These are phyloP conservation scores for Aspergillus luchuensis DNA, from an alignment of 2,329 filamentous ascomycete genomes.

Conservation along the genomic window DNA sequence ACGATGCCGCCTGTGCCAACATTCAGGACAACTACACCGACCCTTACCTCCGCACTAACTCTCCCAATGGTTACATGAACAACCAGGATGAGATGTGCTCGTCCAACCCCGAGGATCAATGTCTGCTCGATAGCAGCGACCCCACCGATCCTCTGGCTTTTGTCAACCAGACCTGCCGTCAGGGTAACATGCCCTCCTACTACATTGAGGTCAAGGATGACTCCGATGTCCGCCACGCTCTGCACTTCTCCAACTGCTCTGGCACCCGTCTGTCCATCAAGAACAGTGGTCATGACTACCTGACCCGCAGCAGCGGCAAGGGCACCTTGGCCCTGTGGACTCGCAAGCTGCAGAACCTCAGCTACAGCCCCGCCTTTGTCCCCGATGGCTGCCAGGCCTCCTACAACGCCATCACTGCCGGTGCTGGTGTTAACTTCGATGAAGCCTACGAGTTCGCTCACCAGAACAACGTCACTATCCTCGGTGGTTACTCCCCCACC, in stretches of 20 bases:
- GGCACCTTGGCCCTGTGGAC: slow-evolving; percentile 34
- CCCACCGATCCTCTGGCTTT: slow-evolving; percentile 16
- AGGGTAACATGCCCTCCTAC: slow-evolving; percentile 19
- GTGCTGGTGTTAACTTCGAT: slow-evolving; percentile 32
- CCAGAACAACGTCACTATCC: slow-evolving; percentile 26
- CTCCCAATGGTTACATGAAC: slow-evolving; percentile 26
- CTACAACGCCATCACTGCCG: slow-evolving; percentile 29
- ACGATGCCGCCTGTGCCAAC: slow-evolving; percentile 10
- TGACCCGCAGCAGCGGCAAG: slow-evolving; percentile 34
- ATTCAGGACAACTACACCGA: slow-evolving; percentile 18
- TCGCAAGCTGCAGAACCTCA: slow-evolving; percentile 28
- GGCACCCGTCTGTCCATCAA: slow-evolving; percentile 27
- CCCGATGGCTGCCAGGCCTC: slow-evolving; percentile 11
- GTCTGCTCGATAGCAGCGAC: slow-evolving; percentile 20
- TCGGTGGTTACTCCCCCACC: slow-evolving; percentile 23
- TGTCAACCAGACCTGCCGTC: slow-evolving; percentile 13
- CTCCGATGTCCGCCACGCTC: slow-evolving; percentile 13
- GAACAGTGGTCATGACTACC: slow-evolving; percentile 40
- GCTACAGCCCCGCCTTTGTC: slow-evolving; percentile 15
- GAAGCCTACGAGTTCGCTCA: slow-evolving; percentile 31
- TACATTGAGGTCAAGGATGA: slow-evolving; percentile 14
- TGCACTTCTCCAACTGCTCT: slow-evolving; percentile 15
- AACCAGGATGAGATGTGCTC: slow-evolving; percentile 26
- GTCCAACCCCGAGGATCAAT: slow-evolving; percentile 21
- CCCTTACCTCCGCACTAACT: slow-evolving; percentile 18